A percentile compares a stretch with the other conserved stretches of the same genome.
Conservation (phyloP, 2,329 filamentous ascomycete species). For the Lomentospora prolificans region DNA sequence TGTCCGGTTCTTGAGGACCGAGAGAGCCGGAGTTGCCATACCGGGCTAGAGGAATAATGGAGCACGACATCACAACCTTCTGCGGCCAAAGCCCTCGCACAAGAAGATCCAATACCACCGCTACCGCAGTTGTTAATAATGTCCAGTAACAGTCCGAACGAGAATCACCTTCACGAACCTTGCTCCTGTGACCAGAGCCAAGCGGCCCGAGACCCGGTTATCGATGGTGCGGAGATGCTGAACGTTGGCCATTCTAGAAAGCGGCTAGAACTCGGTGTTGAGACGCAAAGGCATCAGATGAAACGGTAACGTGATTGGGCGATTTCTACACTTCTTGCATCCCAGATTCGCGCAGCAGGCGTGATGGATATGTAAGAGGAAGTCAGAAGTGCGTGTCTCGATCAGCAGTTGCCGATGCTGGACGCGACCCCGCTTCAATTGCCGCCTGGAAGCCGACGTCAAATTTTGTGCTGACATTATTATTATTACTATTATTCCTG, state of each 20-base stretch:
- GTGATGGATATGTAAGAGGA: no score
- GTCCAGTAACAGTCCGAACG: not conserved
- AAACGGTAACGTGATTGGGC: no score
- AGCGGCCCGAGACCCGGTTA: constrained; percentile 17
- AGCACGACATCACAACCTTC: constrained; percentile 25
- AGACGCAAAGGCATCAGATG: no score
- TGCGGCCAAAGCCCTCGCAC: constrained; percentile 21
- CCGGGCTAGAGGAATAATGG: constrained; percentile 24
- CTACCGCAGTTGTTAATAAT: constrained; percentile 12
- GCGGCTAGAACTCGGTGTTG: no score
- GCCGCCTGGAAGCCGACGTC: no score
- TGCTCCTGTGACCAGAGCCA: constrained; percentile 24
- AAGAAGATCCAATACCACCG: constrained; percentile 24
- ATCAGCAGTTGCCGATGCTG: no score
- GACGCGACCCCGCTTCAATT: no score
- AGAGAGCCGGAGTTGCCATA: constrained; percentile 11
- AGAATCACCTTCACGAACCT: constrained; percentile 16
- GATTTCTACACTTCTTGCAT: no score
- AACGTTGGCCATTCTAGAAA: not conserved
- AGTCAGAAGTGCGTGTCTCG: no score
- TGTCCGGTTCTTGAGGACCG: not conserved
- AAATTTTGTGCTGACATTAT: no score
- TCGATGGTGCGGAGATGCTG: constrained; percentile 15
- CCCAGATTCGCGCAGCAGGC: no score
- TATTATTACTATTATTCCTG: no score